Percentiles rank a stretch among this genome's conserved stretches.
Conservation (phyloP, 192 early-diverging fungal genomes). For the Phlyctochytrium bullatum region DNA sequence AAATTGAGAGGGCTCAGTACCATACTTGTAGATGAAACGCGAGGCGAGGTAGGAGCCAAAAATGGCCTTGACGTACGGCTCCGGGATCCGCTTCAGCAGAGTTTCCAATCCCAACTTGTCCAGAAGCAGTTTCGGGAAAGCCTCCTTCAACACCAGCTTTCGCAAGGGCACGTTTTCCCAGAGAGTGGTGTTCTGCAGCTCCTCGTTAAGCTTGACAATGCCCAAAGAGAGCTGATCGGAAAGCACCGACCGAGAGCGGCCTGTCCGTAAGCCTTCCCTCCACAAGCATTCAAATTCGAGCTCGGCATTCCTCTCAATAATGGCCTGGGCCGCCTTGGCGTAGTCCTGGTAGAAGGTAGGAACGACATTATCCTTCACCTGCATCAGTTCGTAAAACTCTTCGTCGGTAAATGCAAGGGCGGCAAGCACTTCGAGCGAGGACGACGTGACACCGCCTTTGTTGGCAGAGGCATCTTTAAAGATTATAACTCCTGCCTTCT, state of each 20-base stretch:
- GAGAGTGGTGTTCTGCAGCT: slow-evolving; percentile 85
- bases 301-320: slow-evolving; percentile 93
- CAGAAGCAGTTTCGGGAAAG: slow-evolving; percentile 90
- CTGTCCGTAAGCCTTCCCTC: slow-evolving; percentile 78
- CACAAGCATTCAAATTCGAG: slow-evolving; percentile 95
- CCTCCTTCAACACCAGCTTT: slow-evolving; percentile 77
- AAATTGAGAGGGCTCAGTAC: slow-evolving; percentile 90
- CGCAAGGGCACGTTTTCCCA: slow-evolving; percentile 91
- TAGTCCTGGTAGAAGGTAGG: slow-evolving; percentile 93
- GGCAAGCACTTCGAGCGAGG: slow-evolving; percentile 95
- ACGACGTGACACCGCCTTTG: slow-evolving; percentile 99
- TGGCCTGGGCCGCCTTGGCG: slow-evolving; percentile 84
- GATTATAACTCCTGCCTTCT: slow-evolving; percentile 89
- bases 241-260: slow-evolving; percentile 76
- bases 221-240: slow-evolving; percentile 90
- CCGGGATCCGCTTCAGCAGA: slow-evolving; percentile 85
- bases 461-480: slow-evolving; percentile 99
- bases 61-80: slow-evolving; percentile 93
- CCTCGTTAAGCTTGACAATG: slow-evolving; percentile 90
- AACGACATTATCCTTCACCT: slow-evolving; percentile 70
- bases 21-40: slow-evolving; percentile 96
- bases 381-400: slow-evolving; percentile 89
- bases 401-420: slow-evolving; percentile 92
- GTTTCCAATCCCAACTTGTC: slow-evolving; percentile 88
- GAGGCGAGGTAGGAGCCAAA: slow-evolving; percentile 95